Evolutionary conservation across 306 rosid genomes (phyloP).

Genomic region (Acacia melanoxylon): DNA sequence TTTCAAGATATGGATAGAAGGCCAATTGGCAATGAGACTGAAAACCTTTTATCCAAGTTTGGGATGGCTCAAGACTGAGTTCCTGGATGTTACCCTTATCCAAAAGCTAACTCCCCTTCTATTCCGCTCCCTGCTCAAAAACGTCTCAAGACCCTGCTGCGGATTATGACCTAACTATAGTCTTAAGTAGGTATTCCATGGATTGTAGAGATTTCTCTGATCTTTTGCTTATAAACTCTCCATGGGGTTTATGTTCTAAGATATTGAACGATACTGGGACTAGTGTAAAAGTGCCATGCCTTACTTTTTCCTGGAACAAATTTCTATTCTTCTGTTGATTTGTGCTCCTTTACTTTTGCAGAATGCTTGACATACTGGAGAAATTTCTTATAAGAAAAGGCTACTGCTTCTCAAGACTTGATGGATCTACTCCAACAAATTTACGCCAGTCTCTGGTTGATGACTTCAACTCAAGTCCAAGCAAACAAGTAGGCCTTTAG

Average conservation of each 20-base stretch:
- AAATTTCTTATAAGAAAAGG: constrained; percentile 88
- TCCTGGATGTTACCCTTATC: not conserved
- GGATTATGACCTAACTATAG: not conserved
- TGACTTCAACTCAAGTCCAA: constrained; percentile 90
- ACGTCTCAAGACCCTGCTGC: not conserved
- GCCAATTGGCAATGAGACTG: not conserved
- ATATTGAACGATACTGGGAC: constrained; percentile 17
- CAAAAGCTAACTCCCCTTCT: not conserved
- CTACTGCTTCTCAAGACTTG: constrained; percentile 88
- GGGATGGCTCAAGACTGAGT: not conserved
- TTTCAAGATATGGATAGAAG: not conserved
- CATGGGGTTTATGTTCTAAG: constrained; percentile 1
- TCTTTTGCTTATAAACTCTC: constrained; percentile 5
- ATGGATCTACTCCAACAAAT: constrained; percentile 89
- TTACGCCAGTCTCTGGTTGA: constrained; percentile 84
- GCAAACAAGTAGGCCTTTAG: constrained; percentile 70
- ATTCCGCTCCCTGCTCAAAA: not conserved
- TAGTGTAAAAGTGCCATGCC: constrained; percentile 3
- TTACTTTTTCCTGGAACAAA: not conserved
- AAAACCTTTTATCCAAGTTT: not conserved
- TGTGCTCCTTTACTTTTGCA: constrained; percentile 35
- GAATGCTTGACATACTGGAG: constrained; percentile 95
- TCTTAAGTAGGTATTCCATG: not conserved
- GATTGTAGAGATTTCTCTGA: not conserved
- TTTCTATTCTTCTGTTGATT: constrained; percentile 32